Evolutionary conservation across 2,329 filamentous ascomycete genomes (phyloP).

Genomic region (Xylariales sp.): DNA sequence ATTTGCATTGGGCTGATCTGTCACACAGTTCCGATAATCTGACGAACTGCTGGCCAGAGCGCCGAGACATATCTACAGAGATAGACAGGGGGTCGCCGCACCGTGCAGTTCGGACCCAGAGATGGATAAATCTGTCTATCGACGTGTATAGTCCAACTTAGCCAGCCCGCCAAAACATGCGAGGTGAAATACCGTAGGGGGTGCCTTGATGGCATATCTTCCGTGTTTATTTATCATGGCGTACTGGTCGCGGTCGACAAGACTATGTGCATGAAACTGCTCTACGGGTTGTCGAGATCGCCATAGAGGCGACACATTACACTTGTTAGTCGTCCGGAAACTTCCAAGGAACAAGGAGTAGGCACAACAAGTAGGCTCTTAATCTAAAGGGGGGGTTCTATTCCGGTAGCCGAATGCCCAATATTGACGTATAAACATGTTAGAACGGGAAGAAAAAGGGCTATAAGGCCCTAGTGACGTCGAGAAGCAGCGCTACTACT

Average conservation of each 20-base stretch:
- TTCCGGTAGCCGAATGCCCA: conserved; percentile 34
- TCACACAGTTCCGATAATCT: conserved; percentile 46
- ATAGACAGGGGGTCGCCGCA: conserved; percentile 10
- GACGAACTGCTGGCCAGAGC: conserved; percentile 52
- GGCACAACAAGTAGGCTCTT: not conserved
- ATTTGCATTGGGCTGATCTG: conserved; percentile 40
- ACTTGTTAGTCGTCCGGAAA: not conserved
- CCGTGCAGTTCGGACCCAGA: conserved; percentile 11
- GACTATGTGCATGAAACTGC: not conserved
- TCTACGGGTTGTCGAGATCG: not conserved
- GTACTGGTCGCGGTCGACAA: not conserved
- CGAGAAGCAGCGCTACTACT: conserved; percentile 35
- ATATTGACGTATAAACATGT: conserved; percentile 32
- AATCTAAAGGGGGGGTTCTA: not conserved
- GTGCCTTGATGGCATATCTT: not conserved
- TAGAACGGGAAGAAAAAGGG: conserved; percentile 15
- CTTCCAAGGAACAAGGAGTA: not conserved
- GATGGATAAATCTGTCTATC: conserved; percentile 20
- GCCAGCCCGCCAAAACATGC: not conserved
- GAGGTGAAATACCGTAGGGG: not conserved
- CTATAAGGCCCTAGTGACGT: conserved; percentile 29
- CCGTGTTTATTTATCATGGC: not conserved
- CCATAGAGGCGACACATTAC: not conserved
- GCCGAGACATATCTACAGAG: conserved; percentile 43
- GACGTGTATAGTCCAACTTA: not conserved